A percentile compares a stretch with the other conserved stretches of the same genome.
Conservation (phyloP, 257 asterid species). For the Solanum medicagineum region DNA sequence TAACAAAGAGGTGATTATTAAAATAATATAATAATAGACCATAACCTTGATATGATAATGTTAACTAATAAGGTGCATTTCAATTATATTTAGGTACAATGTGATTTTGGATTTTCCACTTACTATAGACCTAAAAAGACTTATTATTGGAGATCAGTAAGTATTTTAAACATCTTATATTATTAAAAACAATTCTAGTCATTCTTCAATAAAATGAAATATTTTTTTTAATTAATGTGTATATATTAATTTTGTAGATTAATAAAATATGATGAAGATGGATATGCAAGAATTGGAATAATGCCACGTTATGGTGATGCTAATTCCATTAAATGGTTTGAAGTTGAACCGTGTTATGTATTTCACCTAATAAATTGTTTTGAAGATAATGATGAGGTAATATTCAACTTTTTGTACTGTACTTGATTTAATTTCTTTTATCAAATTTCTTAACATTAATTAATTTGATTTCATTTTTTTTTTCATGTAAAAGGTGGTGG, state of each 20-base stretch:
- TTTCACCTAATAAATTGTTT: constrained; percentile 64
- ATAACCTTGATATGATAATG: not conserved
- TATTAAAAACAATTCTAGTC: not conserved
- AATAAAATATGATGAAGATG: constrained; percentile 27
- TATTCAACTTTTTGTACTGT: not conserved
- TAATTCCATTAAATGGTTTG: constrained; percentile 53
- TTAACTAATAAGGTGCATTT: not conserved
- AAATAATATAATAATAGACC: not conserved
- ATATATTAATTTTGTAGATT: constrained; percentile 15
- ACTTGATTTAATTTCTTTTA: not conserved
- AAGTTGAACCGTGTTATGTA: constrained; percentile 40
- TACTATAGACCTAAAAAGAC: constrained; percentile 38
- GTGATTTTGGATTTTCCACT: constrained; percentile 58
- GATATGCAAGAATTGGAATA: constrained; percentile 55
- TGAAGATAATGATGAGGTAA: constrained; percentile 50
- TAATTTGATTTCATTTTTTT: not conserved
- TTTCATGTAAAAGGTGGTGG: constrained; percentile 25
- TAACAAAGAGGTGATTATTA: constrained; percentile 31
- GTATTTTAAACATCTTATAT: not conserved
- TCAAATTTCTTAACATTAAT: not conserved
- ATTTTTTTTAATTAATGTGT: not conserved
- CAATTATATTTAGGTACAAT: constrained; percentile 23
- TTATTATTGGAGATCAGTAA: not conserved
- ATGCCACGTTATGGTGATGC: constrained; percentile 80
- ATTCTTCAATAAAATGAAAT: not conserved